Conservation (phyloP, 331 rosid species). For the Acacia concinna region DNA sequence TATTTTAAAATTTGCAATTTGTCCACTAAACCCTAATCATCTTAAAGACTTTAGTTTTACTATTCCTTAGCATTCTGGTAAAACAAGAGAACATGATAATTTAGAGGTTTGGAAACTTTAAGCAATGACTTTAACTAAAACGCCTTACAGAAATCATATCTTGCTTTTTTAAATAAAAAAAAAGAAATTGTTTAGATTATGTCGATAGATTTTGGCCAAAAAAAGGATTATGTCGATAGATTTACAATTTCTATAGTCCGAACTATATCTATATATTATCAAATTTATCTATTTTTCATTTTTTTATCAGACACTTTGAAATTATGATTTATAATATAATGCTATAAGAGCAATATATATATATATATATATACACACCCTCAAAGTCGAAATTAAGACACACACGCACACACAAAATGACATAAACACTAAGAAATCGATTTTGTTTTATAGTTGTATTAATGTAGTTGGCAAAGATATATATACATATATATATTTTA, state of each 20-base stretch:
- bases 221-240: neutral
- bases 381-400: neutral
- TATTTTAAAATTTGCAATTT: too few relatives aligned
- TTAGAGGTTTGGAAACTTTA: neutral
- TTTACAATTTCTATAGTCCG: neutral
- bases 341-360: neutral
- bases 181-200: neutral
- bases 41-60: neutral
- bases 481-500: neutral
- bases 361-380: neutral
- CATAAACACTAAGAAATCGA: neutral
- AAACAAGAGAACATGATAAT: conserved; percentile 1
- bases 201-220: neutral
- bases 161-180: neutral
- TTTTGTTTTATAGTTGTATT: too few relatives aligned
- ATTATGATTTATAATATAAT: neutral
- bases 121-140: neutral
- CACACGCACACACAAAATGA: neutral
- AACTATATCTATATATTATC: neutral
- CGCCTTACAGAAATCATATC: neutral
- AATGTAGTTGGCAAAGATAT: too few relatives aligned
- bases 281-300: neutral
- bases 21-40: neutral
- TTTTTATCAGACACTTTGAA: neutral
- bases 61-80: neutral